Conservation (phyloP, 2,329 filamentous ascomycete genomes). For the Penicillium sp. region DNA sequence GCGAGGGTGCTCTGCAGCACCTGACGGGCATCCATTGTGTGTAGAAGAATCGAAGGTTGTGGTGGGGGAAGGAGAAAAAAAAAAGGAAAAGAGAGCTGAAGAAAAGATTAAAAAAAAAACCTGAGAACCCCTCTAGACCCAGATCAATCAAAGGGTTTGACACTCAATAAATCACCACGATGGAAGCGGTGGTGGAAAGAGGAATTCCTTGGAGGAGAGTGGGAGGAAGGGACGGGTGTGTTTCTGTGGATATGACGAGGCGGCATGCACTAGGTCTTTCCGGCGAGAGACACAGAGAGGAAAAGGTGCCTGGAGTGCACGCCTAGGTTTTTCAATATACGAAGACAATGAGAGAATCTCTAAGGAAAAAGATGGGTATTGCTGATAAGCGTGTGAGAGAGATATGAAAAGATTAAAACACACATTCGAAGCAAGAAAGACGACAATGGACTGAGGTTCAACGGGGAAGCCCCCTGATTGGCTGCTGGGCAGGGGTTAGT, state of each 20-base stretch:
- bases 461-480: constrained; percentile 20
- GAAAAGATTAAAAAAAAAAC: constrained; percentile 19
- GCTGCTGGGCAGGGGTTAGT: constrained; percentile 6
- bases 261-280: constrained; percentile 34
- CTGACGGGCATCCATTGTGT: constrained; percentile 92
- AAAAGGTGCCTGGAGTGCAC: constrained; percentile 30
- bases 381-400: constrained; percentile 9
- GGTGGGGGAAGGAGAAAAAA: constrained; percentile 20
- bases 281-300: constrained; percentile 30
- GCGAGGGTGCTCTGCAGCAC: constrained; percentile 97
- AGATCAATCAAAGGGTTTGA: constrained; percentile 16
- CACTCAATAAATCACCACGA: constrained; percentile 21
- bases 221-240: constrained; percentile 33
- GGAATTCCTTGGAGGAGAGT: constrained; percentile 22
- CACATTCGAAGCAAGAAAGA: constrained; percentile 16
- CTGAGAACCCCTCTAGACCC: constrained; percentile 19
- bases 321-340: constrained; percentile 13
- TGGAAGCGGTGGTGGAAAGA: constrained; percentile 15
- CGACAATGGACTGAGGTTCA: constrained; percentile 21
- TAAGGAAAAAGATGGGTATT: constrained; percentile 2
- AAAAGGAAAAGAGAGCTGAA: constrained; percentile 17
- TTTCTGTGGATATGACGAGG: constrained; percentile 43
- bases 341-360: constrained; percentile 11
- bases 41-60: constrained; percentile 23
- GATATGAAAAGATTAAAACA: constrained; percentile 24